A percentile compares a stretch with the other conserved stretches of the same genome.
Evolutionary conservation across 495 filamentous ascomycete species (phyloP).

Genomic region (Aspergillus heteromorphus): DNA sequence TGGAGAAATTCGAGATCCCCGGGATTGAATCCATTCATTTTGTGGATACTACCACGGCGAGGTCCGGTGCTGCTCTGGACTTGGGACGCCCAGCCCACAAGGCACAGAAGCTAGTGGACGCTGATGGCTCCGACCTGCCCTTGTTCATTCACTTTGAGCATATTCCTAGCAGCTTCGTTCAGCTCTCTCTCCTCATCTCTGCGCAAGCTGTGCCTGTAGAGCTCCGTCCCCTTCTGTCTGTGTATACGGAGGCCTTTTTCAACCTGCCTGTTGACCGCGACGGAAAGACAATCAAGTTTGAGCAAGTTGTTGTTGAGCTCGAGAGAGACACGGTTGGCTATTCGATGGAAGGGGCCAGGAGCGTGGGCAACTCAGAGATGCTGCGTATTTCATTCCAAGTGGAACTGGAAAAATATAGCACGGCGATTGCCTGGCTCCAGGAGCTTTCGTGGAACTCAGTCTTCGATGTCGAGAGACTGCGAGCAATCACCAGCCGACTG

Average conservation of each 20-base stretch:
- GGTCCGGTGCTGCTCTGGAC: slow-evolving; percentile 72
- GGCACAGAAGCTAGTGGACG: slow-evolving; percentile 73
- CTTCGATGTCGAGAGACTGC: slow-evolving; percentile 77
- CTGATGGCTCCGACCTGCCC: slow-evolving; percentile 56
- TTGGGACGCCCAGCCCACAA: slow-evolving; percentile 61
- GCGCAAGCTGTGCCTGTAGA: slow-evolving; percentile 67
- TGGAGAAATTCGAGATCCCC: slow-evolving; percentile 79
- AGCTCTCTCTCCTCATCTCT: slow-evolving; percentile 70
- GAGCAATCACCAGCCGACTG: slow-evolving; percentile 78
- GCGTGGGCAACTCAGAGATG: slow-evolving; percentile 72
- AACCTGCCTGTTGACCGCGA: slow-evolving; percentile 78
- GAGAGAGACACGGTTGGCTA: slow-evolving; percentile 90
- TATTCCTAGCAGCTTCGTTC: slow-evolving; percentile 83
- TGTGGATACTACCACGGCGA: slow-evolving; percentile 79
- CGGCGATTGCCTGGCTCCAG: slow-evolving; percentile 76
- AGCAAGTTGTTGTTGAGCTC: slow-evolving; percentile 81
- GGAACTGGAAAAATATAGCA: slow-evolving; percentile 81
- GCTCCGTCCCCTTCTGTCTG: slow-evolving; percentile 71
- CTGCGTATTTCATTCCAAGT: slow-evolving; percentile 76
- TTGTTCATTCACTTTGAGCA: slow-evolving; percentile 98
- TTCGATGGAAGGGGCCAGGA: slow-evolving; percentile 56
- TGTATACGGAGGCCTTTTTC: slow-evolving; percentile 92
- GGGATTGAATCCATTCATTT: slow-evolving; percentile 86
- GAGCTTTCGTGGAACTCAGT: slow-evolving; percentile 82
- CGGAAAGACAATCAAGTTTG: slow-evolving; percentile 76